phyloP scores from a whole-genome alignment of 208 protist genomes.

The Trypanosoma conorhini region DNA sequence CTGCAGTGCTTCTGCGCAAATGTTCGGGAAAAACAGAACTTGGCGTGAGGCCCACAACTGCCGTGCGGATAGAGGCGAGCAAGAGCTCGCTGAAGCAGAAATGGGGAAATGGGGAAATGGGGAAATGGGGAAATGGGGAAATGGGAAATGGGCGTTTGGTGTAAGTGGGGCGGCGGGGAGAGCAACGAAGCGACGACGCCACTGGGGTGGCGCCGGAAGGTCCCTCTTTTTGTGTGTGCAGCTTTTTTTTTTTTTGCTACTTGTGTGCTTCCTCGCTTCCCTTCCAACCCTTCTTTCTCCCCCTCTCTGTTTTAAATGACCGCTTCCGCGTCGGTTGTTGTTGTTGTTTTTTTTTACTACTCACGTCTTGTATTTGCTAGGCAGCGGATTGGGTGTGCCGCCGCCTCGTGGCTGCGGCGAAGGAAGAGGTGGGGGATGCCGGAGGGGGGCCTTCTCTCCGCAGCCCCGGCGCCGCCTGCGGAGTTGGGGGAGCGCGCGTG shows the following conservation, averaged over 20 bases:
- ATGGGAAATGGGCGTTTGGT: too few species aligned
- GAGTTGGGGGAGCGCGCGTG: not conserved
- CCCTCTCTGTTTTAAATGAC: too few species aligned
- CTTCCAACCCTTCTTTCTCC: not conserved
- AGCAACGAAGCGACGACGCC: too few species aligned
- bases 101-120: too few species aligned
- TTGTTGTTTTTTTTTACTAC: too few species aligned
- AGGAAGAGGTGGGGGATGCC: not conserved
- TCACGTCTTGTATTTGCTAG: not conserved
- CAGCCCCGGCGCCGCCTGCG: not conserved
- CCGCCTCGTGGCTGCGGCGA: not conserved
- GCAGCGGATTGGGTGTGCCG: not conserved
- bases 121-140: too few species aligned
- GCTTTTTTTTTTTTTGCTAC: conserved; percentile 4
- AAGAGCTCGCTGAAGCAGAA: too few species aligned
- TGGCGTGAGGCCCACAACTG: not conserved
- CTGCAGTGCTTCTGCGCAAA: conserved; percentile 27
- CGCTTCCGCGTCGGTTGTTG: too few species aligned
- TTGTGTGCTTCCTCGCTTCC: not conserved
- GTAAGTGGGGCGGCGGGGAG: too few species aligned
- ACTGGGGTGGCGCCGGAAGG: too few species aligned
- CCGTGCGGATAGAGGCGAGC: not conserved
- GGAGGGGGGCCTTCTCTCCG: not conserved
- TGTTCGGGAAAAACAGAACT: not conserved
- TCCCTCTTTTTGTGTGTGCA: conserved; percentile 23